A percentile compares a stretch with the other conserved stretches of the same genome.
These are phyloP conservation scores for Funneliformis geosporum DNA, from an alignment of 192 early-diverging fungal genomes.

Conservation along the genomic window DNA sequence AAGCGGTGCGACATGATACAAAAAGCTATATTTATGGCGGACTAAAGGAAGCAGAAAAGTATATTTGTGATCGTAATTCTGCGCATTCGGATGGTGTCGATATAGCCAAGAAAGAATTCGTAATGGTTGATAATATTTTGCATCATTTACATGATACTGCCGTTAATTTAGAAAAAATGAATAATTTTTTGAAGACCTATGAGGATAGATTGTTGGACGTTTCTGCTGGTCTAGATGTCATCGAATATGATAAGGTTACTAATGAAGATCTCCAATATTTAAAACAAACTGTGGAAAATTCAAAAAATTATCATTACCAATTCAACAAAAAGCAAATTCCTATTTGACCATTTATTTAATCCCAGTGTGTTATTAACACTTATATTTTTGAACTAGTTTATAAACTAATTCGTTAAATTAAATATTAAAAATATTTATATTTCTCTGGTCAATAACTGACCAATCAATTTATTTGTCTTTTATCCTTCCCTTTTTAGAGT, in stretches of 20 bases:
- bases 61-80: neutral
- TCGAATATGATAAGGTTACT: neutral
- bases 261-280: constrained; percentile 12
- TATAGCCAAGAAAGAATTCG: neutral
- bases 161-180: constrained; percentile 1
- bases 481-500: no score
- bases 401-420: no score
- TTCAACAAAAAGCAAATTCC: neutral
- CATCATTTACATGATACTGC: neutral
- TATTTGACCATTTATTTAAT: no score
- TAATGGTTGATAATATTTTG: neutral
- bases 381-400: no score
- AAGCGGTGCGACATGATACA: neutral
- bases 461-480: no score
- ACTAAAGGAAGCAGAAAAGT: constrained; percentile 19
- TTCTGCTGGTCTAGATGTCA: neutral
- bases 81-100: neutral
- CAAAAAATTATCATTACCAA: neutral
- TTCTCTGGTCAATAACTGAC: no score
- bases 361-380: no score
- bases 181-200: neutral
- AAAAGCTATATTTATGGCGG: neutral
- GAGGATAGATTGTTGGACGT: constrained; percentile 9
- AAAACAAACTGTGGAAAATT: neutral
- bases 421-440: no score